Evolutionary conservation across 148 eudicot genomes (phyloP).

Genomic region (Salicornia ramosissima): DNA sequence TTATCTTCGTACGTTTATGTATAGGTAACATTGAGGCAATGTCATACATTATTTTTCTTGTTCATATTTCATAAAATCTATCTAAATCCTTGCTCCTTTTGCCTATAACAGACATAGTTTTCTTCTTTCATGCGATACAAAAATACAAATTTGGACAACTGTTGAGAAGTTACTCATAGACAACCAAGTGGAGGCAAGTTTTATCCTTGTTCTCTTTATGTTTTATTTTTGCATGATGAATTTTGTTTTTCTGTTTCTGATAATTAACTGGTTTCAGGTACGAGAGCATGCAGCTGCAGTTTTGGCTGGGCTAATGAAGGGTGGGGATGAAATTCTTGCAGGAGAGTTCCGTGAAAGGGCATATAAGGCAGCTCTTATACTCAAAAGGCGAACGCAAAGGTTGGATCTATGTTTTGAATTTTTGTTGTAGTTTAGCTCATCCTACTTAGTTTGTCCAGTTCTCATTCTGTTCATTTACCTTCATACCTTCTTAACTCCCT

Average conservation of each 20-base stretch:
- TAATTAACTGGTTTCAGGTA: slow-evolving; percentile 48
- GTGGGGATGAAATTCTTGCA: slow-evolving; percentile 65
- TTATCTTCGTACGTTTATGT: slow-evolving; percentile 85
- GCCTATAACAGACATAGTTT: slow-evolving; percentile 66
- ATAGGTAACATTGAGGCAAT: slow-evolving; percentile 50
- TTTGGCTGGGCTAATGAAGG: slow-evolving; percentile 94
- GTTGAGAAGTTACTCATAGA: slow-evolving; percentile 80
- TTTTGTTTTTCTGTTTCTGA: slow-evolving; percentile 1
- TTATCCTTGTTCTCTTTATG: slow-evolving; percentile 2
- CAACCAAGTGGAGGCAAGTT: slow-evolving; percentile 89
- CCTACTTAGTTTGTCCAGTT: not conserved
- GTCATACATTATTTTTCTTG: slow-evolving; percentile 1
- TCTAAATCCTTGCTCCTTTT: slow-evolving; percentile 4
- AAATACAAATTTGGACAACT: slow-evolving; percentile 71
- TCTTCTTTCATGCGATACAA: slow-evolving; percentile 58
- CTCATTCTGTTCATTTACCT: not conserved
- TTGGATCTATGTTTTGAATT: slow-evolving; percentile 19
- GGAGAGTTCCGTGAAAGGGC: slow-evolving; percentile 77
- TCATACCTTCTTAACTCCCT: too few species aligned
- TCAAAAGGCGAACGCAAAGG: slow-evolving; percentile 74
- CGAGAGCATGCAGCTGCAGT: slow-evolving; percentile 99
- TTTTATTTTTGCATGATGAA: not conserved
- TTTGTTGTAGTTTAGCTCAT: not conserved
- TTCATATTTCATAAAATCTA: not conserved
- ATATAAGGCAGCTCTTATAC: slow-evolving; percentile 51